A percentile compares a stretch with the other conserved stretches of the same genome.
Conservation (phyloP, 1,139 yeast species). For the Kazachstania sp. region DNA sequence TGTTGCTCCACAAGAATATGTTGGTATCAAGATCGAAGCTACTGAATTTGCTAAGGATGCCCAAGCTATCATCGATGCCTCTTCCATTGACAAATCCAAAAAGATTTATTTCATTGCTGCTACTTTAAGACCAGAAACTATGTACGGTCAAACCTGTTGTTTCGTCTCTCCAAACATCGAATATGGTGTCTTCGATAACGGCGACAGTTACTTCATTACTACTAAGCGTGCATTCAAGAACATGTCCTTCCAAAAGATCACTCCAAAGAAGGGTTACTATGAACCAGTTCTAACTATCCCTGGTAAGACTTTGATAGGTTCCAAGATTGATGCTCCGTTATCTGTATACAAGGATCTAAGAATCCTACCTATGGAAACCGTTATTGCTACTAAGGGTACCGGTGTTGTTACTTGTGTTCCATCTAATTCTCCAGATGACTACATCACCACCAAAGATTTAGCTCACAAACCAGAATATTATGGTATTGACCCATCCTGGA, state of each 20-base stretch:
- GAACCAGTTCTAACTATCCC: conserved; percentile 49
- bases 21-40: conserved; percentile 78
- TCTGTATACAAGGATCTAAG: conserved; percentile 63
- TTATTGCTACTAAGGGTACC: conserved; percentile 90
- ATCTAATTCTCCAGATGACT: conserved; percentile 97
- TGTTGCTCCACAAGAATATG: conserved; percentile 91
- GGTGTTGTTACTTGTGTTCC: conserved; percentile 99
- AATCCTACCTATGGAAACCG: conserved; percentile 96
- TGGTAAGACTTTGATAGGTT: conserved; percentile 76
- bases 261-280: conserved; percentile 81
- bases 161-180: conserved; percentile 91
- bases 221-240: conserved; percentile 97
- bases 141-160: conserved; percentile 98
- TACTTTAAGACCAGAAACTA: conserved; percentile 96
- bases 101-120: conserved; percentile 86
- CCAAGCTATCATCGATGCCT: conserved; percentile 32
- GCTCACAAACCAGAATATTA: conserved; percentile 88
- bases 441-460: conserved; percentile 73
- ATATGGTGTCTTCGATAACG: conserved; percentile 88
- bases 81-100: conserved; percentile 50
- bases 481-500: conserved; percentile 82
- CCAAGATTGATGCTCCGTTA: conserved; percentile 79
- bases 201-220: conserved; percentile 73
- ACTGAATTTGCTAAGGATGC: conserved; percentile 40
- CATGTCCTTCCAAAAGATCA: conserved; percentile 90